These are phyloP conservation scores for Hymenochaete sp. DNA, from an alignment of 1,284 basidiomycete species.

Conservation along the genomic window DNA sequence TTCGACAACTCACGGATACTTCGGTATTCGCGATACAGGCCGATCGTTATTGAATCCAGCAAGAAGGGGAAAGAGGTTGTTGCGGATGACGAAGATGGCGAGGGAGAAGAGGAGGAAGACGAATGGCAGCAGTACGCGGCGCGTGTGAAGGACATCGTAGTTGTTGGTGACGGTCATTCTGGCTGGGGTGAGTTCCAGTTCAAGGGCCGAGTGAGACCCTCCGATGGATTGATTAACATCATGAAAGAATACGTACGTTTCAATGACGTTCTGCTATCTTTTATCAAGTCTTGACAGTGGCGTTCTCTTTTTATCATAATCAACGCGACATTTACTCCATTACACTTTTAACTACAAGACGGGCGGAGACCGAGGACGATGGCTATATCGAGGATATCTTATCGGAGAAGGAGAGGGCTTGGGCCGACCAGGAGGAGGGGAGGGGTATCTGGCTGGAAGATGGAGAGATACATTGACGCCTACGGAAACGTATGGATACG, in stretches of 20 bases:
- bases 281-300: neutral
- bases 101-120: constrained; percentile 1
- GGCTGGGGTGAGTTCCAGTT: constrained; percentile 73
- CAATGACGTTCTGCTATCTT: neutral
- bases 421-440: neutral
- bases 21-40: no score
- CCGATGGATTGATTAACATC: constrained; percentile 62
- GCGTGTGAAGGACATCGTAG: constrained; percentile 50
- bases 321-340: neutral
- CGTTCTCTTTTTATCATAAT: neutral
- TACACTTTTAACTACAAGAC: constrained; percentile 31
- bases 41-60: neutral
- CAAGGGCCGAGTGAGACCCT: constrained; percentile 56
- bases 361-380: constrained; percentile 59
- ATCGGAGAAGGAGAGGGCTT: constrained; percentile 37
- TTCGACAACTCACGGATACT: neutral
- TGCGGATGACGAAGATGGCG: neutral
- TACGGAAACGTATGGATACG: constrained; percentile 49
- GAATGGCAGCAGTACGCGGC: constrained; percentile 14
- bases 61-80: neutral
- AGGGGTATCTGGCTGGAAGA: constrained; percentile 55
- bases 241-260: constrained; percentile 65
- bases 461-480: constrained; percentile 69
- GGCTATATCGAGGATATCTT: constrained; percentile 70
- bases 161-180: constrained; percentile 74